Evolutionary conservation across 768 basidiomycete genomes (phyloP), one percentile per base, ranked within the genome.

Genomic region (Trametes punicea): DNA sequence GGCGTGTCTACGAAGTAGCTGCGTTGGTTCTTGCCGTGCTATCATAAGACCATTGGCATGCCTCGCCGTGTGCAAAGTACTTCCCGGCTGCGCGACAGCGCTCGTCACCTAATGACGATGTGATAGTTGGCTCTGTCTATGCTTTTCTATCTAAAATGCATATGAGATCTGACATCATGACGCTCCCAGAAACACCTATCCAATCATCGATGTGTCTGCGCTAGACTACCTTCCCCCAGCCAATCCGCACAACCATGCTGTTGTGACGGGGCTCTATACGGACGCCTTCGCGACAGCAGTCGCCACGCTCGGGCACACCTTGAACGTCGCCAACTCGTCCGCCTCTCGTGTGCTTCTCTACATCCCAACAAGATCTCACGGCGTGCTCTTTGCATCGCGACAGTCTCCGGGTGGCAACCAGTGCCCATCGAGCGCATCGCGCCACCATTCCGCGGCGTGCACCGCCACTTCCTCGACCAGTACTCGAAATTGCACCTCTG

Each of bases 401-500:
- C 61, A 9, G 61, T 67, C 0, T 64, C 56, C 29, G 72, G 72
- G 2, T 74, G 71, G 67, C 64, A 69, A 27, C 64, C 64, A 8
- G 55, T 64, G 16, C 57, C 69, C 4, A 63, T 71, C 33, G 56
- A 64, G 27, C 61, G 64, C 39, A 71, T 74, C 27, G 65, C 66
- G 1, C 73, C 73, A 4, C 71, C 73, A 1, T 66, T 66, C 55
- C 39, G 53, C 36, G 69, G 73, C 38, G 65, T 71, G 40, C 61
- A 63, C 58, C 53, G 36, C 1, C 66, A 68, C 41, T 73, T 70
- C 63, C 46, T 47, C 36, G 72, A 73, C 62, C 72, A 71, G 51
- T 72, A 69, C 61, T 71, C 72, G 7, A 73, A 73, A 60, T 66
- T 73, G 29, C 62, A 66, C 39, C 64, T 73, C n/a, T 73, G 72